A percentile compares a stretch with the other conserved stretches of the same genome.
These are phyloP conservation scores for Erythrobasidium hasegawianum DNA, from an alignment of 1,284 basidiomycete species.

Conservation along the genomic window DNA sequence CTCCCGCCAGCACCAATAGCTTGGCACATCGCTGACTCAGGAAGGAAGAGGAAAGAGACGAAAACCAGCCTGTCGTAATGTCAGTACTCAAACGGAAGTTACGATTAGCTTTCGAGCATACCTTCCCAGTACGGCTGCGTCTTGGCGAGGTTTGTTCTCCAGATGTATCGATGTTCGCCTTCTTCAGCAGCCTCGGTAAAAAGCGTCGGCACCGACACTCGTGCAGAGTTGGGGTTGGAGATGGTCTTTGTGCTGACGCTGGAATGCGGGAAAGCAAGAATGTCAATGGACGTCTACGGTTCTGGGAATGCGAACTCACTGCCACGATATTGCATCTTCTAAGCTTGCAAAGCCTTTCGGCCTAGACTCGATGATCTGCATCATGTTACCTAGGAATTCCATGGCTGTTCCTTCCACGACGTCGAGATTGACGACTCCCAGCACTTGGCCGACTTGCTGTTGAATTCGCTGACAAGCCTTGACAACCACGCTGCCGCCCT, in stretches of 20 bases:
- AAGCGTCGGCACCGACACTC: slow-evolving; percentile 76
- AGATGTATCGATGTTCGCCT: slow-evolving; percentile 52
- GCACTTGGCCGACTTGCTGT: slow-evolving; percentile 63
- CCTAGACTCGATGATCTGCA: slow-evolving; percentile 73
- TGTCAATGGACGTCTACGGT: no score
- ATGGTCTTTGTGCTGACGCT: slow-evolving; percentile 75
- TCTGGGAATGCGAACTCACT: no score
- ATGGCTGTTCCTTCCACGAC: slow-evolving; percentile 98
- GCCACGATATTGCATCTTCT: slow-evolving; percentile 89
- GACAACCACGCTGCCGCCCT: slow-evolving; percentile 80
- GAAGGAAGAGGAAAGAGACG: slow-evolving; percentile 72
- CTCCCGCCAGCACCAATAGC: slow-evolving; percentile 82
- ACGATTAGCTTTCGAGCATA: slow-evolving; percentile 47
- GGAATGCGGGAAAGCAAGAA: no score
- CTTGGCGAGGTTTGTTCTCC: slow-evolving; percentile 77
- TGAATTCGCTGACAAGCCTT: slow-evolving; percentile 65
- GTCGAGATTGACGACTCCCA: slow-evolving; percentile 84
- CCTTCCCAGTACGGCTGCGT: slow-evolving; percentile 88
- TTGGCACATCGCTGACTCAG: slow-evolving; percentile 71
- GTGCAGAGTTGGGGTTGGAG: slow-evolving; percentile 70
- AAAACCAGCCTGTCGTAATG: slow-evolving; percentile 75
- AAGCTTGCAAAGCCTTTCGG: slow-evolving; percentile 77
- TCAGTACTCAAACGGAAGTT: neutral
- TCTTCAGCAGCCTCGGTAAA: slow-evolving; percentile 55
- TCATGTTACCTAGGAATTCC: slow-evolving; percentile 87